Evolutionary conservation across 129 eudicot genomes (phyloP).

Genomic region (Centaurea solstitialis): DNA sequence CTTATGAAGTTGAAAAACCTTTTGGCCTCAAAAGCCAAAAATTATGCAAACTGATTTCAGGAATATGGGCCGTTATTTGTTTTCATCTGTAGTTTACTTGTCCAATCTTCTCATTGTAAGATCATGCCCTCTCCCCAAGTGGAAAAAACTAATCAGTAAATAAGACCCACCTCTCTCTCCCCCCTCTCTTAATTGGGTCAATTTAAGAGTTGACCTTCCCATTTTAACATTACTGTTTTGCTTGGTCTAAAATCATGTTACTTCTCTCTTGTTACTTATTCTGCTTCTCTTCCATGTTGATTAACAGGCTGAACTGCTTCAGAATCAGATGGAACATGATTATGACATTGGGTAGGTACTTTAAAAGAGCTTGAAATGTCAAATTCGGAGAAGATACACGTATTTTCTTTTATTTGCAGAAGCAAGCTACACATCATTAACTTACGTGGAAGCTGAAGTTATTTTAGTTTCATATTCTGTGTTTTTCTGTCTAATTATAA

Average conservation of each 20-base stretch:
- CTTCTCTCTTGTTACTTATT: background rate
- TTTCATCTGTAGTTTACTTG: background rate
- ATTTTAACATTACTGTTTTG: background rate
- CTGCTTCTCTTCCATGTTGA: conserved; percentile 12
- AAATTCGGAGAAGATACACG: conserved; percentile 7
- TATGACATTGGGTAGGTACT: conserved; percentile 79
- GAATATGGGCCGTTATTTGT: background rate
- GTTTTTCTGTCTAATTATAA: background rate
- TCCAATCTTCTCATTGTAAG: background rate
- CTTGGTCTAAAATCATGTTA: background rate
- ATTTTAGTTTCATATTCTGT: background rate
- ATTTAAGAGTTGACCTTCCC: background rate
- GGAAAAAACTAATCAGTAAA: background rate
- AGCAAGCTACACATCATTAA: background rate
- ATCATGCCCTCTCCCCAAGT: background rate
- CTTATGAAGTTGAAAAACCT: background rate
- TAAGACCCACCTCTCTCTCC: background rate
- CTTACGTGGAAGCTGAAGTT: background rate
- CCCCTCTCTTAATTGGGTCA: background rate
- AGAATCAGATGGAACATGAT: conserved; percentile 85
- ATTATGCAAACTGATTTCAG: background rate
- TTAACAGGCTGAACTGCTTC: conserved; percentile 88
- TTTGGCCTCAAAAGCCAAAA: background rate
- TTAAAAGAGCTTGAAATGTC: background rate
- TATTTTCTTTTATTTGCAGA: background rate